These are phyloP conservation scores for Parmelia sp. DNA, from an alignment of 495 filamentous ascomycete species.

Conservation along the genomic window DNA sequence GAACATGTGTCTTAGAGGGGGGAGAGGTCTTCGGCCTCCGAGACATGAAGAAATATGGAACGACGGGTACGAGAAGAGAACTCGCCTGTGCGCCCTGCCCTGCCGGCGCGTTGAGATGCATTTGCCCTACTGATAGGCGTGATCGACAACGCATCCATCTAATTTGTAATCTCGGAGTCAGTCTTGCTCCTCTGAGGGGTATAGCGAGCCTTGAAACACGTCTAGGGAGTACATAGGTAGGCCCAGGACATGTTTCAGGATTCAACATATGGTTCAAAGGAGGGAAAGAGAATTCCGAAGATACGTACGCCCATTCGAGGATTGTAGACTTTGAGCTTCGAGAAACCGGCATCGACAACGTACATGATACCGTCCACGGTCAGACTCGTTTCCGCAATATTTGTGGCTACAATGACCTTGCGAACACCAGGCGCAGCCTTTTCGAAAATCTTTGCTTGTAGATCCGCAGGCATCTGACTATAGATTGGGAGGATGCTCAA, in stretches of 20 bases:
- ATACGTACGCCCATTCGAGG: constrained; percentile 95
- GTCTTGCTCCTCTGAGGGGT: too few species aligned
- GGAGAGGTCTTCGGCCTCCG: too few species aligned
- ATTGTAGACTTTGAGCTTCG: constrained; percentile 98
- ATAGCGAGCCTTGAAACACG: too few species aligned
- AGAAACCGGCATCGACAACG: constrained; percentile 93
- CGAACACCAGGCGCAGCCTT: constrained; percentile 81
- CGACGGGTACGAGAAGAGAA: too few species aligned
- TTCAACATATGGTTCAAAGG: too few species aligned
- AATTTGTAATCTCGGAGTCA: too few species aligned
- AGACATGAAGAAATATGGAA: too few species aligned
- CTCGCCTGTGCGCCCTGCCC: constrained; percentile 92
- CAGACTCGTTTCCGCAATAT: constrained; percentile 96
- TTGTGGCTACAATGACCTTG: constrained; percentile 97
- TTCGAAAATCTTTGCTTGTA: constrained; percentile 97
- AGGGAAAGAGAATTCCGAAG: too few species aligned
- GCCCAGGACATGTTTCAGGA: too few species aligned
- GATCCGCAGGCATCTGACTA: constrained; percentile 97
- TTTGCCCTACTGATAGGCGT: constrained; percentile 98
- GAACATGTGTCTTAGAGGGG: too few species aligned
- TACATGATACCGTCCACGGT: constrained; percentile 99
- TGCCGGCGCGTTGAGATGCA: constrained; percentile 84
- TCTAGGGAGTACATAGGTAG: too few species aligned
- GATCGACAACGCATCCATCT: constrained; percentile 99
- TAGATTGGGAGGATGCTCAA: constrained; percentile 96